Base-by-base conservation (phyloP, 768 basidiomycete species). In the Phylloporus sp. region DNA sequence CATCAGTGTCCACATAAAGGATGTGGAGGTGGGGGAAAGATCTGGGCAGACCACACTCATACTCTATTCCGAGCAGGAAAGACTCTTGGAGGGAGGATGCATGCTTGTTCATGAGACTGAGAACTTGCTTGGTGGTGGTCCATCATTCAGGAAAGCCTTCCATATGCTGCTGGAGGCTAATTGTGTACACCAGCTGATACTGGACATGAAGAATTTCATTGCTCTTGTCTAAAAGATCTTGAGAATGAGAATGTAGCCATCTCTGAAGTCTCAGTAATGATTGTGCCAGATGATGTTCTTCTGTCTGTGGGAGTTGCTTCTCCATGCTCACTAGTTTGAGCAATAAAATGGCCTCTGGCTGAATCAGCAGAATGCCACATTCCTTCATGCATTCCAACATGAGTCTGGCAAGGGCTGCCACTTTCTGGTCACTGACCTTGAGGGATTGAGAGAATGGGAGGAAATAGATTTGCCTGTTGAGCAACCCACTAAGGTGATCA, bases 311-410 rank as follows among this genome's bases (percentile, higher is more conserved):
- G 9, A 68, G 44, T 23, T 62, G 58, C 26, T 53, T 61, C 45
- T 80, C 71, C 20, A 78, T 59, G 4, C 65, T 68, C 67, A 74
- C 70, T 15, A 80, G 63, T 51, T 70, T 68, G 48, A 75, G 73
- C 0, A 79, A 80, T 3, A 80, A 64, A 11, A 78, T 61, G 23
- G 81, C 76, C 37, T 80, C 78, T 0, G 79, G 80, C 38, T 80
- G 79, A 10, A 65, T 48, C 1, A 81, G 62, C 11, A 79, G 55
- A n/a, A 81, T 54, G 0, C 79, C 79, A 8, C 65, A 58, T 17
- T 58, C 57, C 0, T 42, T 42, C 50, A 60, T 63, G 44, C 79
- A 81, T 34, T 68, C 64, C 21, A 58, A 45, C 50, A 72, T 67
- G 6, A 80, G 35, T 6, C 40, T 21, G 7, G 46, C 54, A 10